Base-by-base conservation (phyloP, 202 grass and related monocot species). In the Carex sylvatica region DNA sequence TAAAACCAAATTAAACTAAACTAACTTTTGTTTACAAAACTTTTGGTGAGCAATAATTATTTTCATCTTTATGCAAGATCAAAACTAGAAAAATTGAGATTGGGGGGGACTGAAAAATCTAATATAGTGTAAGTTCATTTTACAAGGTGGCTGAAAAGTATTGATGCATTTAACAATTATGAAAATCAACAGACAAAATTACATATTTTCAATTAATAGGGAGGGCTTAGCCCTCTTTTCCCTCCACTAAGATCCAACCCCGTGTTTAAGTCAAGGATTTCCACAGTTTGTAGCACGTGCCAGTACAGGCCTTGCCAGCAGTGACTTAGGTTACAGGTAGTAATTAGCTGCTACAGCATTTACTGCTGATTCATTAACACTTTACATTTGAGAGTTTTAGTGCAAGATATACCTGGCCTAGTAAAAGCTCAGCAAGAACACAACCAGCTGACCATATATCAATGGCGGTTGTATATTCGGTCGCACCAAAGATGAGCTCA, bases 361-460 rank as follows among this genome's bases (percentile, higher is more conserved):
- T 56, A 76, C 24, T 11, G 15, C 70, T 74, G 70, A 74, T 54
- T 53, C 47, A 28, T 24, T 53, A 8, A 68, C 33, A 68, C 7
- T 68, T 40, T 18, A n/a, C 16, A n/a, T n/a, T 70, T 46, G 38
- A 77, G 52, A 54, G 23, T 2, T 19, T 18, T 19, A 72, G 8
- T 59, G 26, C 9, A 28, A 78, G 46, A 36, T 64, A 23, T 92
- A 98, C 95, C 87, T 98, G 95, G 23, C 92, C 95, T 86, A 98
- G 74, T 78, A 98, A 90, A 81, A 98, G 95, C 67, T 95, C 92
- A 79, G 92, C 92, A 49, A 98, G 88, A 87, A 98, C 92, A 87
- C 95, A 98, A 70, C 95, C 92, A 84, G 95, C 92, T 70, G 95
- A 98, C 95, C 95, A 98, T 83, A 98, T 98, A 83, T 98, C 92